phyloP scores from a whole-genome alignment of 169 alveolate species.

The Pseudocohnilembus persalinus region DNA sequence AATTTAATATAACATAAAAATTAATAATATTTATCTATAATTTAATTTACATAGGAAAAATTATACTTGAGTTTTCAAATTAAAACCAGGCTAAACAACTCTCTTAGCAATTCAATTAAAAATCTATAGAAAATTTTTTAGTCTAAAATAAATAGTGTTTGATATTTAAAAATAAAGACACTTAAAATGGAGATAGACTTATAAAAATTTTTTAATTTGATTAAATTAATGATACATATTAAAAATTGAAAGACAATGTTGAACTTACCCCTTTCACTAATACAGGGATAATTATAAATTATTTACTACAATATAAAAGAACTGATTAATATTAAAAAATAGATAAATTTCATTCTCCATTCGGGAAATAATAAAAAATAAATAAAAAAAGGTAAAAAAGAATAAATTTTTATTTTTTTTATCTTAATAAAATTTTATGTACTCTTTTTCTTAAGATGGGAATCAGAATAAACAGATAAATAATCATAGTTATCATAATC shows the following conservation, averaged over 20 bases:
- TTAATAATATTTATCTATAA: no score
- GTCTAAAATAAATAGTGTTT: not conserved
- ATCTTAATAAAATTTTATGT: no score
- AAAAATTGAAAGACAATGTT: not conserved
- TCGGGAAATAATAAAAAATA: not conserved
- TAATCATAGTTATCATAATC: no score
- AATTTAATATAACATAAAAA: no score
- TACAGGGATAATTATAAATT: not conserved
- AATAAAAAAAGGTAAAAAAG: not conserved
- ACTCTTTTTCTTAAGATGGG: no score
- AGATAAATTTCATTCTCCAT: not conserved
- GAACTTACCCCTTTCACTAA: not conserved
- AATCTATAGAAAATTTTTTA: not conserved
- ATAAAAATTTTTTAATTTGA: no score
- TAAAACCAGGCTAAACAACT: not conserved
- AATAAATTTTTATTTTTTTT: no score
- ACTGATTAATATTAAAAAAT: not conserved
- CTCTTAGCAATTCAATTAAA: no score
- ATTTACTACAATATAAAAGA: not conserved
- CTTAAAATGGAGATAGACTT: not conserved
- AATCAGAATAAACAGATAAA: no score
- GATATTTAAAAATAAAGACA: no score
- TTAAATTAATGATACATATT: not conserved
- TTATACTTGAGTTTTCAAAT: not conserved
- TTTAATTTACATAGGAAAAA: not conserved